Conservation (phyloP, 176 grass and related monocot genomes). For the barley (Hordeum vulgare) region DNA sequence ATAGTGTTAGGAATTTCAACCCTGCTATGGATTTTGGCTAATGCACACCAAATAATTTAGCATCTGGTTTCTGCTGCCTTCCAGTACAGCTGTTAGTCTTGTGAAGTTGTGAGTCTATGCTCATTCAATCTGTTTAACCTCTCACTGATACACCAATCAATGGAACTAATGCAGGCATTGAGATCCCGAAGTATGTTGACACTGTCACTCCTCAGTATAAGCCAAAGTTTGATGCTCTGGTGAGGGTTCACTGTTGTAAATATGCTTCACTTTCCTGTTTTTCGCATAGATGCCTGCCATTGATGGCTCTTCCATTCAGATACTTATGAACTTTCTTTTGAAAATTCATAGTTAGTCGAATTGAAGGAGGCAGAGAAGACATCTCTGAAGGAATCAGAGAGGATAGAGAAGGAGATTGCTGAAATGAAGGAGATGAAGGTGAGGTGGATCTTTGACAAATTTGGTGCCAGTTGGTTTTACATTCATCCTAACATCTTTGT, state of each 20-base stretch:
- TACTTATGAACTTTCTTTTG: neutral
- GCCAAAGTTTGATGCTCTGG: conserved; percentile 88
- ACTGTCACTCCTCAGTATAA: conserved; percentile 86
- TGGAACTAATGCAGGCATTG: conserved; percentile 51
- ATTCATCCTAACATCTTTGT: neutral
- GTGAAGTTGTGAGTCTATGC: neutral
- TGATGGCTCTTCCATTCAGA: conserved; percentile 3
- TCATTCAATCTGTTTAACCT: neutral
- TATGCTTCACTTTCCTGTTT: neutral
- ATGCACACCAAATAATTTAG: neutral
- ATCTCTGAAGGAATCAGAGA: conserved; percentile 56
- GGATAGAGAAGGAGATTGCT: conserved; percentile 87
- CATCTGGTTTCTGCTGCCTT: conserved; percentile 1
- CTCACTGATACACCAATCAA: neutral
- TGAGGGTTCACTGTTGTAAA: conserved; percentile 11
- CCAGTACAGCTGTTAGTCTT: neutral
- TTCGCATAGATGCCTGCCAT: neutral
- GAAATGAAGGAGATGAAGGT: conserved; percentile 86
- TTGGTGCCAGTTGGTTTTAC: neutral
- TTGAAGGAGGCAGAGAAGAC: conserved; percentile 71
- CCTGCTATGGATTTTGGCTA: neutral
- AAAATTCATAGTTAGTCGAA: conserved; percentile 37
- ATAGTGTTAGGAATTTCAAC: neutral
- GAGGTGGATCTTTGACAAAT: neutral
- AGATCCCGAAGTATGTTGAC: conserved; percentile 89